A percentile compares a stretch with the other conserved stretches of the same genome.
These are phyloP conservation scores for Talaromyces sp. DNA, from an alignment of 2,329 filamentous ascomycete species.

Conservation along the genomic window DNA sequence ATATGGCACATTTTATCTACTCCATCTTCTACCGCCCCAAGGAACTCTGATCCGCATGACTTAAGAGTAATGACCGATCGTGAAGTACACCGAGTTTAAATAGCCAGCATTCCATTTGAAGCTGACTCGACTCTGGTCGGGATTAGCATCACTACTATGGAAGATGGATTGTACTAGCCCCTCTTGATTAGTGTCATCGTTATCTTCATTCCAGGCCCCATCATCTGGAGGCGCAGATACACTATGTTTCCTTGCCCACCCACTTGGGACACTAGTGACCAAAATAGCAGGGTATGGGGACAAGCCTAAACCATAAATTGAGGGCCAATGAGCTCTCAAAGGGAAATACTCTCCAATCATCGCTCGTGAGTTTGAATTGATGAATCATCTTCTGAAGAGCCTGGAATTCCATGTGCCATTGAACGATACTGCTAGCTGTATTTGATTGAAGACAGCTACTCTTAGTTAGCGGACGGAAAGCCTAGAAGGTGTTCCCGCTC, in stretches of 20 bases:
- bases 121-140: background rate
- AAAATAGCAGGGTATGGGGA: constrained; percentile 4
- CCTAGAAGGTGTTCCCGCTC: background rate
- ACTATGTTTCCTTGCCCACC: background rate
- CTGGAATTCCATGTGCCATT: background rate
- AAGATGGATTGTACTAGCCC: constrained; percentile 1
- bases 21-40: background rate
- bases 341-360: background rate
- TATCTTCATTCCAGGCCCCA: background rate
- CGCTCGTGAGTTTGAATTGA: background rate
- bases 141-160: background rate
- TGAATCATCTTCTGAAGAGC: background rate
- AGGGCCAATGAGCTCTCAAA: background rate
- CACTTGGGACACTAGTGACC: constrained; percentile 2
- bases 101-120: background rate
- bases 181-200: background rate
- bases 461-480: background rate
- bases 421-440: background rate
- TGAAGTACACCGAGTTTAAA: constrained; percentile 4
- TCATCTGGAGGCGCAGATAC: background rate
- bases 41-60: constrained; percentile 6
- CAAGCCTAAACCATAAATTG: background rate
- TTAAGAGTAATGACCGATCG: background rate
- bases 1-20: background rate
- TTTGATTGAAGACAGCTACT: background rate